phyloP scores from a whole-genome alignment of 2,329 filamentous ascomycete genomes.

The Aspergillus amoenus region DNA sequence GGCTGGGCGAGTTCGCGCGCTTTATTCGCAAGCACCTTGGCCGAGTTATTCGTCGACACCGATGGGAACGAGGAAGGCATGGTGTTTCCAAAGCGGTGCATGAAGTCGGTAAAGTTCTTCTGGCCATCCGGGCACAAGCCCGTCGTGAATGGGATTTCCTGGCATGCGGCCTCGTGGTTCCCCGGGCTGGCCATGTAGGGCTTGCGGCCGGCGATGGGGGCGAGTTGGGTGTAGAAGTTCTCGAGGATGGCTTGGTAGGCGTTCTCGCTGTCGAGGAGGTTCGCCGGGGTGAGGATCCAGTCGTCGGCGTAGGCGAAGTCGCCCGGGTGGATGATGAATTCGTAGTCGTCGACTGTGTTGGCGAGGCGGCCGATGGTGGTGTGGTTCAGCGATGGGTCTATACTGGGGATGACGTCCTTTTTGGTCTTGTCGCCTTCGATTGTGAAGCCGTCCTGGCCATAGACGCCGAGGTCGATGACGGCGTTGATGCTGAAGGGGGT shows the following conservation, averaged over 20 bases:
- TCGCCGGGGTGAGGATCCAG: slow-evolving; percentile 51
- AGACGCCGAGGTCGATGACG: slow-evolving; percentile 57
- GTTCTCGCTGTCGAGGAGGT: slow-evolving; percentile 49
- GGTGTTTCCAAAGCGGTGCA: slow-evolving; percentile 54
- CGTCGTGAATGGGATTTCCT: slow-evolving; percentile 25
- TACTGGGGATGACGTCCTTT: slow-evolving; percentile 48
- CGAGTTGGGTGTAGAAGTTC: slow-evolving; percentile 57
- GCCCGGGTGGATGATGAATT: slow-evolving; percentile 43
- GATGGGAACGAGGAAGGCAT: slow-evolving; percentile 55
- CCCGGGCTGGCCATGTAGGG: slow-evolving; percentile 58
- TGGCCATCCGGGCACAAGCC: slow-evolving; percentile 47
- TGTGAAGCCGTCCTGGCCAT: slow-evolving; percentile 55
- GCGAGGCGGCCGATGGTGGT: slow-evolving; percentile 59
- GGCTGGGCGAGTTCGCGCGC: slow-evolving; percentile 50
- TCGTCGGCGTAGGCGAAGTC: slow-evolving; percentile 62
- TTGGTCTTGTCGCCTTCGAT: slow-evolving; percentile 47
- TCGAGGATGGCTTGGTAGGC: slow-evolving; percentile 60
- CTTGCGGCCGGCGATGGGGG: slow-evolving; percentile 55
- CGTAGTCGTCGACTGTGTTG: slow-evolving; percentile 54
- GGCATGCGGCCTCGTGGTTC: slow-evolving; percentile 60
- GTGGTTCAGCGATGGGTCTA: slow-evolving; percentile 57
- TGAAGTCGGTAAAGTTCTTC: slow-evolving; percentile 61
- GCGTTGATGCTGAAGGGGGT: slow-evolving; percentile 55
- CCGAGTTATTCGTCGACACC: slow-evolving; percentile 44
- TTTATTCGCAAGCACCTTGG: slow-evolving; percentile 46